Percentiles rank a stretch among this genome's conserved stretches.
Conservation (phyloP, 1,284 basidiomycete genomes). For the Chalciporus sp. region DNA sequence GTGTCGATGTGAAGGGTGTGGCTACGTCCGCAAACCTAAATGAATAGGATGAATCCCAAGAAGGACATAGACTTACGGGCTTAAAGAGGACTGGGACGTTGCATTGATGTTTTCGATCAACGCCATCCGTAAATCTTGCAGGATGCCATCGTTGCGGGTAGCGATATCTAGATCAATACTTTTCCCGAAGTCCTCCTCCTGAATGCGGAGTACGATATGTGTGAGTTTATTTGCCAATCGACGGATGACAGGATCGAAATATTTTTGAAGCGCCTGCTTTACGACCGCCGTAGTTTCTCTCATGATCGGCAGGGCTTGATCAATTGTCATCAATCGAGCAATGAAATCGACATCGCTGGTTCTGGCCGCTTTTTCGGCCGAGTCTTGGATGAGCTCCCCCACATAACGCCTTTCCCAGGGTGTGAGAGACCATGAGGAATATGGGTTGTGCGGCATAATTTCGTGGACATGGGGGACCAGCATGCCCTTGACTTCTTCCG, state of each 20-base stretch:
- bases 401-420: constrained; percentile 1
- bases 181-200: background rate
- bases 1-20: constrained; percentile 19
- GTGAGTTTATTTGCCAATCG: background rate
- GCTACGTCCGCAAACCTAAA: constrained; percentile 9
- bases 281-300: background rate
- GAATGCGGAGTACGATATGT: background rate
- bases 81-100: constrained; percentile 21
- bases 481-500: background rate
- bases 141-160: background rate
- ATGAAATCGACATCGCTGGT: background rate
- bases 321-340: background rate
- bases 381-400: background rate
- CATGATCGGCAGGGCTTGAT: background rate
- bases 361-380: background rate
- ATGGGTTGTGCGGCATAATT: background rate
- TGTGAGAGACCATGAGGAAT: background rate
- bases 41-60: background rate
- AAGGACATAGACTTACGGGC: constrained; percentile 17
- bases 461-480: background rate
- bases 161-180: background rate
- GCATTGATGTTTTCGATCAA: constrained; percentile 14
- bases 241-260: background rate
- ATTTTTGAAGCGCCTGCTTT: background rate
- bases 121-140: background rate